Conservation (phyloP, 2,329 filamentous ascomycete genomes). For the Beauveria sp. region DNA sequence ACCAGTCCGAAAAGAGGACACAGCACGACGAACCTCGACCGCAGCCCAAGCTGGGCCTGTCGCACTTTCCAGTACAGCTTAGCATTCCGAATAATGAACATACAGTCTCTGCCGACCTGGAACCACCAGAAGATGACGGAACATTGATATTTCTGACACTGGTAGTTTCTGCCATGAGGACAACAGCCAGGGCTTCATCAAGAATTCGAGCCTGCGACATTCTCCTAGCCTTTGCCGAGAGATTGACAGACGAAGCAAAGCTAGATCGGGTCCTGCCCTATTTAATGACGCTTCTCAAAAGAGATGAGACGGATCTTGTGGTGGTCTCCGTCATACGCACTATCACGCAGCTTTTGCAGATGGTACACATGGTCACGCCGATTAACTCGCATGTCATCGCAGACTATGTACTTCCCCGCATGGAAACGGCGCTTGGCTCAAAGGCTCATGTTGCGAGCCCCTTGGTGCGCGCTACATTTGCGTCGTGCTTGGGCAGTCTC, state of each 20-base stretch:
- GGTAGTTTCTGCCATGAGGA: conserved; percentile 80
- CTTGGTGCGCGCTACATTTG: conserved; percentile 82
- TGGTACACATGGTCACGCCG: conserved; percentile 81
- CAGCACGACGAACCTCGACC: conserved; percentile 20
- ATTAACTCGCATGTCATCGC: conserved; percentile 63
- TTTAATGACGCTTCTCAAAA: conserved; percentile 66
- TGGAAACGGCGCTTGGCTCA: conserved; percentile 46
- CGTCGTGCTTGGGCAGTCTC: conserved; percentile 81
- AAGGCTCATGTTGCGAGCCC: conserved; percentile 46
- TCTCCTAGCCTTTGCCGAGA: conserved; percentile 82
- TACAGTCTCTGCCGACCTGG: conserved; percentile 51
- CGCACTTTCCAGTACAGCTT: conserved; percentile 71
- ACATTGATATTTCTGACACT: conserved; percentile 88
- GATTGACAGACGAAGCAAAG: conserved; percentile 90
- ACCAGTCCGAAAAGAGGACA: conserved; percentile 44
- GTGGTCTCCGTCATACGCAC: conserved; percentile 78
- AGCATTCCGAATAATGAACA: conserved; percentile 83
- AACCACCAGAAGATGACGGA: conserved; percentile 70
- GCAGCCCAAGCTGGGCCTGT: conserved; percentile 41
- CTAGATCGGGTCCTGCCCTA: conserved; percentile 90
- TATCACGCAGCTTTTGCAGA: conserved; percentile 78
- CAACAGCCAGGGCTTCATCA: conserved; percentile 81
- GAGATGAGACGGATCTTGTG: conserved; percentile 76
- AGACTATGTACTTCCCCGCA: conserved; percentile 59
- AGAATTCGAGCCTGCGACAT: conserved; percentile 86